Percentiles rank a stretch among this genome's conserved stretches.
Evolutionary conservation across 1,284 basidiomycete species (phyloP).

Genomic region (Rhodotorula sp.): DNA sequence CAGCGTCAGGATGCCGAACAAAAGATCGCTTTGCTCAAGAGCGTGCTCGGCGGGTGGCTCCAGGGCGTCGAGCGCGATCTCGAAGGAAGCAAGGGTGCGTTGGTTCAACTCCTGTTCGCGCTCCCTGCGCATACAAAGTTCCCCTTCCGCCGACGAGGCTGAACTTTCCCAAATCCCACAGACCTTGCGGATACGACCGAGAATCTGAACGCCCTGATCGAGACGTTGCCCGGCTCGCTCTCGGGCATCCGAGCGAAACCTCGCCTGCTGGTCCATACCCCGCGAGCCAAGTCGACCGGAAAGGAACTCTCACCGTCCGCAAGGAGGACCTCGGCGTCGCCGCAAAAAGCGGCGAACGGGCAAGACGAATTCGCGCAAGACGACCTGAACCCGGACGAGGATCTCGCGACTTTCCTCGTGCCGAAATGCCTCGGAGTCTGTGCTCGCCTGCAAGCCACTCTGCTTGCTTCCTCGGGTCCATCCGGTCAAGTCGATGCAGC

Average conservation of each 20-base stretch:
- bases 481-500: not conserved
- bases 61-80: constrained; percentile 32
- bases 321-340: not conserved
- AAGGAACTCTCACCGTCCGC: constrained; percentile 1
- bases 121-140: too few species aligned
- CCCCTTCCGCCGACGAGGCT: not conserved
- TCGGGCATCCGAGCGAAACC: constrained; percentile 29
- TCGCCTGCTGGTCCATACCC: constrained; percentile 32
- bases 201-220: constrained; percentile 17
- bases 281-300: constrained; percentile 2
- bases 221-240: constrained; percentile 25
- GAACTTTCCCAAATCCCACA: not conserved
- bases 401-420: constrained; percentile 37
- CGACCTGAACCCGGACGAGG: constrained; percentile 21
- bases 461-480: not conserved
- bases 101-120: not conserved
- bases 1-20: constrained; percentile 19
- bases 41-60: constrained; percentile 38
- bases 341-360: not conserved
- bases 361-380: not conserved
- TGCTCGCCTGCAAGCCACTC: constrained; percentile 21
- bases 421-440: constrained; percentile 20
- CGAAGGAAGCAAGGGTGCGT: constrained; percentile 9
- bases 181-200: constrained; percentile 15
- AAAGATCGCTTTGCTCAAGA: constrained; percentile 30